These are phyloP conservation scores for Russula olivacea DNA, from an alignment of 768 basidiomycete genomes.

Conservation along the genomic window DNA sequence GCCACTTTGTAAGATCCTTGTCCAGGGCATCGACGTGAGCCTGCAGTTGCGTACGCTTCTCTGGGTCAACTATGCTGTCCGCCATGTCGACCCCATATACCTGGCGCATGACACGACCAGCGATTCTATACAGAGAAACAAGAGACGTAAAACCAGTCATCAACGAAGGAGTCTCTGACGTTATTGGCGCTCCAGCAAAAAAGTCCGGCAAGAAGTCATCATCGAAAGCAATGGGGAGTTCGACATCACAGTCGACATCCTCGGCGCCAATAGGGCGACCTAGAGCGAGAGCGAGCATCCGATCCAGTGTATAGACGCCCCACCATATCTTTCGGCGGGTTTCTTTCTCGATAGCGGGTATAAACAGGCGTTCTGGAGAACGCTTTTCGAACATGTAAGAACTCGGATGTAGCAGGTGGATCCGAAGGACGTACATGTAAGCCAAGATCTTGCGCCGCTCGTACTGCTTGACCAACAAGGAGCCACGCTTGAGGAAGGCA, in stretches of 20 bases:
- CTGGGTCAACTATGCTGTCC: slow-evolving; percentile 61
- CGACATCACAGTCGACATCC: slow-evolving; percentile 87
- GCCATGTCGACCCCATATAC: slow-evolving; percentile 78
- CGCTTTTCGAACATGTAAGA: slow-evolving; percentile 44
- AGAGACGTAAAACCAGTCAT: slow-evolving; percentile 81
- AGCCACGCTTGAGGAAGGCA: slow-evolving; percentile 94
- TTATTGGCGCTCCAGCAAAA: slow-evolving; percentile 56
- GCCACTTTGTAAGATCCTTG: slow-evolving; percentile 73
- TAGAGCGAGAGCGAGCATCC: slow-evolving; percentile 86
- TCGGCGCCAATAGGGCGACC: slow-evolving; percentile 86
- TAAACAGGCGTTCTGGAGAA: slow-evolving; percentile 66
- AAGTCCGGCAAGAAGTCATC: slow-evolving; percentile 72
- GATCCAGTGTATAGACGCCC: slow-evolving; percentile 85
- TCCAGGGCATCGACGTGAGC: slow-evolving; percentile 73
- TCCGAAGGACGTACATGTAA: slow-evolving; percentile 62
- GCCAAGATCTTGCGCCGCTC: slow-evolving; percentile 85
- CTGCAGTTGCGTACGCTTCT: slow-evolving; percentile 71
- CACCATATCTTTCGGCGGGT: slow-evolving; percentile 91
- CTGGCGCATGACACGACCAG: slow-evolving; percentile 71
- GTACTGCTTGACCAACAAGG: slow-evolving; percentile 83
- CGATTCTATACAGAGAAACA: slow-evolving; percentile 76
- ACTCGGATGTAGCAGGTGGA: slow-evolving; percentile 23
- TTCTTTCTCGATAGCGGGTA: slow-evolving; percentile 78
- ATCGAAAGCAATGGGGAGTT: slow-evolving; percentile 76
- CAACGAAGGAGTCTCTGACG: slow-evolving; percentile 53